Base-by-base conservation (phyloP, 1,284 basidiomycete species). In the Ustilago loliicola region DNA sequence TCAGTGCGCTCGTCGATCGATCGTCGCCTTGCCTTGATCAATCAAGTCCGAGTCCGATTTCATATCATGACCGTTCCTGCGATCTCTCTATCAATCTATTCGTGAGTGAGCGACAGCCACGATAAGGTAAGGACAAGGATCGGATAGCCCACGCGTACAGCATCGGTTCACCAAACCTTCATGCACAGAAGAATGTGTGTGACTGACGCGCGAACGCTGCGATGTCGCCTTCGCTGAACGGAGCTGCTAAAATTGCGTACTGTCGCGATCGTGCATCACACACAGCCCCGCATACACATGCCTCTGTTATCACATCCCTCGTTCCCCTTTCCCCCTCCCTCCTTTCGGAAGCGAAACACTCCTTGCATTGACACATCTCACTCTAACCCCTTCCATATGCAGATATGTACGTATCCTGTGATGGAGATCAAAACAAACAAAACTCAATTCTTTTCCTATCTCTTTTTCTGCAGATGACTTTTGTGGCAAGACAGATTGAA, bases 341-440 rank as follows among this genome's bases (percentile, higher is more conserved):
- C 32, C 19, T 23, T 17, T 40, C 15, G 36, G 36, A 38, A 10
- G 6, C 8, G 8, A 10, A 38, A 38, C 3, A 15, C 36, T 42
- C 32, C 52, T 21, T 42, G 58, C 58, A 38, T 56, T 40, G 36
- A 36, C 34, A 27, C n/a, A 19, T 27, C 38, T 42, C 13, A 42
- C 40, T 7, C 36, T 9, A 2, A 27, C 54, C 36, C 36, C 36
- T 40, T 55, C n/a, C 36, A 55, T 55, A 15, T 38, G 36, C 17
- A 38, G 13, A 38, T 8, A 38, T 38, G 36, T 38, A 38, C 17
- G 36, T 38, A 47, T 47, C 23, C 15, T 45, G 21, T 52, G 29
- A n/a, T 6, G 53, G 42, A 30, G 63, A 59, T 65, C 63, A 59
- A 65, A 65, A 65, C 56, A 65, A 65, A 65, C 63, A 58, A 65